Conservation (phyloP, 768 basidiomycete genomes). For the Naganishia randhawae region DNA sequence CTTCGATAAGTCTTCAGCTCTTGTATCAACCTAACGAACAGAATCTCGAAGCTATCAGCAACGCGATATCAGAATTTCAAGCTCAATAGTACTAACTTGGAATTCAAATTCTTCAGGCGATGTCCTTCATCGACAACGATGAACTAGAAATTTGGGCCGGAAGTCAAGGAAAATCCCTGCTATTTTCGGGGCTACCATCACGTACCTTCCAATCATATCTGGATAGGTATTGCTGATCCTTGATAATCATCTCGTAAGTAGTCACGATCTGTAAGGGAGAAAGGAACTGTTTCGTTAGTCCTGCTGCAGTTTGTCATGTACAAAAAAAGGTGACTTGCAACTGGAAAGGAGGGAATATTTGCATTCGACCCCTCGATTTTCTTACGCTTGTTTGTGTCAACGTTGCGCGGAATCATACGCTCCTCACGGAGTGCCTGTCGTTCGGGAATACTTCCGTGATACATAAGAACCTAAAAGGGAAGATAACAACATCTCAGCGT, state of each 20-base stretch:
- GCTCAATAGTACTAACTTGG: slow-evolving; percentile 55
- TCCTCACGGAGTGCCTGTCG: slow-evolving; percentile 67
- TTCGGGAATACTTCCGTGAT: slow-evolving; percentile 78
- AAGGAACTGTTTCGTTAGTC: background rate
- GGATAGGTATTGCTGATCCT: slow-evolving; percentile 64
- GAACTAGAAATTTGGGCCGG: slow-evolving; percentile 61
- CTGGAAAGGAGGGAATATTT: slow-evolving; percentile 60
- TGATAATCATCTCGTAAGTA: slow-evolving; percentile 89
- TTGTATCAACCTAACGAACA: slow-evolving; percentile 59
- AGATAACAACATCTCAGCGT: background rate
- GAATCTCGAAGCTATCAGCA: slow-evolving; percentile 16
- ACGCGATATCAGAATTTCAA: background rate
- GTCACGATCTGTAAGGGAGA: slow-evolving; percentile 56
- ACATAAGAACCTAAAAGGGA: slow-evolving; percentile 76
- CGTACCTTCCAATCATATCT: slow-evolving; percentile 57
- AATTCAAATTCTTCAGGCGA: slow-evolving; percentile 88
- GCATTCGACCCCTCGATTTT: slow-evolving; percentile 21
- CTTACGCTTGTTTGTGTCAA: background rate
- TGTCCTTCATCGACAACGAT: slow-evolving; percentile 81
- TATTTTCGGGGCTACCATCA: background rate
- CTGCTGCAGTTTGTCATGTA: no score
- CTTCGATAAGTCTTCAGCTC: slow-evolving; percentile 83
- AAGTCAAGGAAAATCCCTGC: background rate
- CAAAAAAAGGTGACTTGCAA: slow-evolving; percentile 53
- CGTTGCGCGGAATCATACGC: slow-evolving; percentile 10